Percentiles rank a stretch among this genome's conserved stretches.
phyloP scores from a whole-genome alignment of 2,329 filamentous ascomycete genomes.

The Tolypocladium endophyticum region DNA sequence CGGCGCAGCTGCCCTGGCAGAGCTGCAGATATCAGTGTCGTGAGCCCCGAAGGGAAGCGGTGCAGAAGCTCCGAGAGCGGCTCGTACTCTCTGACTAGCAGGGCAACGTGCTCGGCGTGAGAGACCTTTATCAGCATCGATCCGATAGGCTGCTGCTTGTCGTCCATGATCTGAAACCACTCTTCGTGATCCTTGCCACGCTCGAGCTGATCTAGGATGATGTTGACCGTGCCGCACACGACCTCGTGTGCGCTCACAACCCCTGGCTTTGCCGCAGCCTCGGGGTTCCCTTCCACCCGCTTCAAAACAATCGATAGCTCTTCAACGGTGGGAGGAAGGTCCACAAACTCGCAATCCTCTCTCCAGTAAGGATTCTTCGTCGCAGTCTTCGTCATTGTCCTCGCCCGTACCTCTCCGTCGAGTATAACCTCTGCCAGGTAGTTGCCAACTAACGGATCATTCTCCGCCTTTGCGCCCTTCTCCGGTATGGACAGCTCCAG shows the following conservation, averaged over 20 bases:
- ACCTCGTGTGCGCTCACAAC: slow-evolving; percentile 32
- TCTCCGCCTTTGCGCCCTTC: slow-evolving; percentile 11
- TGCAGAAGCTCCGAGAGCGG: slow-evolving; percentile 75
- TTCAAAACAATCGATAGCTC: slow-evolving; percentile 64
- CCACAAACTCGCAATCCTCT: slow-evolving; percentile 67
- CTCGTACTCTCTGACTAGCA: slow-evolving; percentile 78
- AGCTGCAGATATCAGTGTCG: slow-evolving; percentile 70
- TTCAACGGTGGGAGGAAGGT: slow-evolving; percentile 59
- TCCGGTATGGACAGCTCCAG: slow-evolving; percentile 12
- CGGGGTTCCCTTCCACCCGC: slow-evolving; percentile 41
- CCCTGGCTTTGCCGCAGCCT: slow-evolving; percentile 25
- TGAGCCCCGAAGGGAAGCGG: slow-evolving; percentile 73
- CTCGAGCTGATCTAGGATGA: slow-evolving; percentile 70
- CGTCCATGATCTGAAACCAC: slow-evolving; percentile 77
- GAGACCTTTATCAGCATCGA: slow-evolving; percentile 76
- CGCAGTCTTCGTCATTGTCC: slow-evolving; percentile 60
- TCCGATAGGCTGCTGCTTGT: slow-evolving; percentile 64
- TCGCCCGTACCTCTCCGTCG: slow-evolving; percentile 67
- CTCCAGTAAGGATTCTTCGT: slow-evolving; percentile 73
- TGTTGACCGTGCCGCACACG: slow-evolving; percentile 64
- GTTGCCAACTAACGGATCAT: slow-evolving; percentile 48
- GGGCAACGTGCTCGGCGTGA: slow-evolving; percentile 80
- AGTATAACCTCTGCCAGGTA: slow-evolving; percentile 72
- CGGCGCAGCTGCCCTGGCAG: slow-evolving; percentile 67
- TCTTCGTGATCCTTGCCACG: slow-evolving; percentile 70